Percentiles rank a stretch among this genome's conserved stretches.
Conservation (phyloP, 31 red algal genomes). For the Odonthalia washingtoniensis region DNA sequence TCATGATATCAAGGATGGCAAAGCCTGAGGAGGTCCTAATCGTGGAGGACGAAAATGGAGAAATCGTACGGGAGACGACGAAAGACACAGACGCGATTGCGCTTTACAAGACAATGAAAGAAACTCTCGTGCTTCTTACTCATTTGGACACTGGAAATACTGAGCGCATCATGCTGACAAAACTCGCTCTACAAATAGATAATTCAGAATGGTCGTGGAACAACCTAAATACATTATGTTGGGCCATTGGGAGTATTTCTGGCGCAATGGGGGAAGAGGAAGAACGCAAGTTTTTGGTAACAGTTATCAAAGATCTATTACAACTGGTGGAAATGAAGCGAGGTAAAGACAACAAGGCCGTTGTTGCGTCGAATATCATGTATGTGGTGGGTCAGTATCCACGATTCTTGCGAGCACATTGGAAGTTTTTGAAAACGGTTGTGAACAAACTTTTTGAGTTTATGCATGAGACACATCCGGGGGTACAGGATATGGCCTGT, state of each 20-base stretch:
- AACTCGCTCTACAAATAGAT: slow-evolving; percentile 87
- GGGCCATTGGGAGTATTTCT: slow-evolving; percentile 99
- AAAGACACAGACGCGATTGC: slow-evolving; percentile 98
- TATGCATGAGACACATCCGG: slow-evolving; percentile 99
- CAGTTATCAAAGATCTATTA: slow-evolving; percentile 97
- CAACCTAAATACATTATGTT: slow-evolving; percentile 99
- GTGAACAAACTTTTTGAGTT: slow-evolving; percentile 99
- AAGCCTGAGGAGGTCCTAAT: slow-evolving; percentile 99
- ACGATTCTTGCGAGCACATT: slow-evolving; percentile 96
- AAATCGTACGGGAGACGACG: slow-evolving; percentile 98
- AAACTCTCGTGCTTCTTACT: slow-evolving; percentile 94
- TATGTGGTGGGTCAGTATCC: slow-evolving; percentile 99
- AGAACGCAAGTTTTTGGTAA: slow-evolving; percentile 95
- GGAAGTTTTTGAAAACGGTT: slow-evolving; percentile 99
- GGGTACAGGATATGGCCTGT: slow-evolving; percentile 99
- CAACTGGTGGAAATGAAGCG: slow-evolving; percentile 94
- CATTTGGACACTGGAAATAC: slow-evolving; percentile 95
- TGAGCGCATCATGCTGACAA: slow-evolving; percentile 94
- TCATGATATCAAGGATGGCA: slow-evolving; percentile 96
- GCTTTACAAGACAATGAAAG: slow-evolving; percentile 96
- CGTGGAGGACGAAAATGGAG: slow-evolving; percentile 99
- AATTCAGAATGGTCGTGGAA: slow-evolving; percentile 96
- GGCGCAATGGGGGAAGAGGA: slow-evolving; percentile 98
- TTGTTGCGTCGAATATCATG: slow-evolving; percentile 99
- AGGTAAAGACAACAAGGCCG: slow-evolving; percentile 99